These are phyloP conservation scores for Aspergillus calidoustus DNA, from an alignment of 2,329 filamentous ascomycete genomes.

Conservation along the genomic window DNA sequence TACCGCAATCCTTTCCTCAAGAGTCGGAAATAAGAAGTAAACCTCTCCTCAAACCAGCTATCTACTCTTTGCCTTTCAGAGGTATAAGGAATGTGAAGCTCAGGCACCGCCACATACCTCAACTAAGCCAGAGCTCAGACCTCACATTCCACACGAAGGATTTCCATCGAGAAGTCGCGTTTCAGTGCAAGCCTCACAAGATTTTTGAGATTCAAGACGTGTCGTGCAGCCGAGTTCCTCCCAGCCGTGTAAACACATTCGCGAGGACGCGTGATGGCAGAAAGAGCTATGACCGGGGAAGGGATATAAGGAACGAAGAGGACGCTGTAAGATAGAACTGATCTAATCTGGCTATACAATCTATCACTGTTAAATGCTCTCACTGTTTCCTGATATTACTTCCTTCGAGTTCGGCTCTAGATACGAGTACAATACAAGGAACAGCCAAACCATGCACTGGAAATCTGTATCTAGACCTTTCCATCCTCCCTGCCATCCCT, in stretches of 20 bases:
- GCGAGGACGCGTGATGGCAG: background rate
- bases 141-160: background rate
- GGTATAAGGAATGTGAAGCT: background rate
- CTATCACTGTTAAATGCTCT: background rate
- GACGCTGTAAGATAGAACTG: background rate
- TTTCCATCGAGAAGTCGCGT: background rate
- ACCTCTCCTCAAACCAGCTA: background rate
- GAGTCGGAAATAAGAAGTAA: background rate
- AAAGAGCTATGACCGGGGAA: background rate
- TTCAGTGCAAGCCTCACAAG: background rate
- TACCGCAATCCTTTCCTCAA: background rate
- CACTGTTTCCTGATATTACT: background rate
- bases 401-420: background rate
- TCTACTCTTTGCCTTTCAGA: background rate
- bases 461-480: conserved; percentile 10
- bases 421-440: background rate
- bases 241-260: conserved; percentile 11
- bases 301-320: background rate
- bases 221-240: background rate
- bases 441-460: conserved; percentile 15
- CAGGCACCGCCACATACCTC: background rate
- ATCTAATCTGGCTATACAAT: background rate
- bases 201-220: background rate
- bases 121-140: background rate
- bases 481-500: conserved; percentile 44